phyloP scores from a whole-genome alignment of 176 grass and related monocot species.

The Saccharum spontaneum region DNA sequence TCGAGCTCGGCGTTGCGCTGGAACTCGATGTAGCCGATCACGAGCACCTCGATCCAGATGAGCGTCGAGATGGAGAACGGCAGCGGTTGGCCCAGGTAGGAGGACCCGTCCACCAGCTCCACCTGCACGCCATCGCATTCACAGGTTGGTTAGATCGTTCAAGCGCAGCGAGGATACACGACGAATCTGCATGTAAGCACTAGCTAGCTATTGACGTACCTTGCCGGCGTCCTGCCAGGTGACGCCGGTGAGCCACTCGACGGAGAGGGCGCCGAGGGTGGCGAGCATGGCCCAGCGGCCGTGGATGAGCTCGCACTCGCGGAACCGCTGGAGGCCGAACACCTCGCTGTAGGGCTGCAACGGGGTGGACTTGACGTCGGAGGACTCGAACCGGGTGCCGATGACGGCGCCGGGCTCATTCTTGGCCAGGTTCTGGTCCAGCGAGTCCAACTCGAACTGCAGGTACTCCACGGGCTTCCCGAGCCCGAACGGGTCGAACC shows the following conservation, averaged over 20 bases:
- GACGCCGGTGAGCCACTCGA: slow-evolving; percentile 97
- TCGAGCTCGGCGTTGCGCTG: slow-evolving; percentile 97
- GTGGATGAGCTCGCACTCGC: slow-evolving; percentile 98
- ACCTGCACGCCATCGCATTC: slow-evolving; percentile 46
- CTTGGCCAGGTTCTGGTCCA: slow-evolving; percentile 98
- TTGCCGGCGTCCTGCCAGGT: slow-evolving; percentile 99
- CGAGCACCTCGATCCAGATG: slow-evolving; percentile 97
- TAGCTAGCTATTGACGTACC: slow-evolving; percentile 29
- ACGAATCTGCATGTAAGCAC: not conserved
- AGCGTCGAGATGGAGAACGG: slow-evolving; percentile 89
- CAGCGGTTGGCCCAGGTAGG: slow-evolving; percentile 90
- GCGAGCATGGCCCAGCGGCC: slow-evolving; percentile 99
- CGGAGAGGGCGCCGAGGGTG: slow-evolving; percentile 86
- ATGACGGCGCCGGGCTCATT: slow-evolving; percentile 67
- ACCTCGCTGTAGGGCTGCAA: slow-evolving; percentile 96
- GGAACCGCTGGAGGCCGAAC: slow-evolving; percentile 94
- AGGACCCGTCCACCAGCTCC: slow-evolving; percentile 84
- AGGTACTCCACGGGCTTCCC: slow-evolving; percentile 98
- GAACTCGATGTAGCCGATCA: slow-evolving; percentile 99
- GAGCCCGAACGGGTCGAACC: slow-evolving; percentile 91
- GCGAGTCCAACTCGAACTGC: slow-evolving; percentile 86
- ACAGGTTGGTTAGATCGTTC: not conserved
- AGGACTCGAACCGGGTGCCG: slow-evolving; percentile 76
- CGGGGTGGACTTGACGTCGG: slow-evolving; percentile 78
- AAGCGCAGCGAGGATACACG: not conserved